Evolutionary conservation across 2,329 filamentous ascomycete species (phyloP).

Genomic region (Colletotrichum gigasporum): DNA sequence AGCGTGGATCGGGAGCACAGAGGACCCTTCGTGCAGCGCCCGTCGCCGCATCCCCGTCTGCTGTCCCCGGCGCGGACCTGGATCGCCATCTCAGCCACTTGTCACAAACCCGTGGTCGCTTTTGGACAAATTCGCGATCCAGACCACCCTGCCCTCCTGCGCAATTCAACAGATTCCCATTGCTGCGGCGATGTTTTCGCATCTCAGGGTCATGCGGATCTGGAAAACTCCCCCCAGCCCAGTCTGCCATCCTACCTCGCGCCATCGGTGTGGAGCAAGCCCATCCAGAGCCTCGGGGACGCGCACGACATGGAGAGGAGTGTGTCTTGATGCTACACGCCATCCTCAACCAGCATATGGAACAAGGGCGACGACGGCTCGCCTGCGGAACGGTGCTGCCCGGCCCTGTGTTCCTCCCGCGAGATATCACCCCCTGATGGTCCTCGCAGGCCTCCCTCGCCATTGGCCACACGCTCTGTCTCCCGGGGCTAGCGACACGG

Average conservation of each 20-base stretch:
- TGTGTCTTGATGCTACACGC: not conserved
- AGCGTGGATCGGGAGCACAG: conserved; percentile 39
- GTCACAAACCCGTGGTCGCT: not conserved
- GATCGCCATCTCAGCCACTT: conserved; percentile 1
- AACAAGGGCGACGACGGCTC: not conserved
- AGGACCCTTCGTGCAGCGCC: conserved; percentile 23
- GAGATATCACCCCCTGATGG: not conserved
- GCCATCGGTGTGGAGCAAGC: conserved; percentile 1
- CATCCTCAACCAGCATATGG: not conserved
- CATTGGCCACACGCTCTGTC: not conserved
- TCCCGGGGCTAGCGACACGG: not conserved
- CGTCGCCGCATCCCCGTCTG: not conserved
- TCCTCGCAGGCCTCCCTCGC: not conserved
- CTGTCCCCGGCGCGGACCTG: not conserved
- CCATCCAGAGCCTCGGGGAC: not conserved
- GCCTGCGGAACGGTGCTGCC: not conserved
- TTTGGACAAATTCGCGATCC: conserved; percentile 3
- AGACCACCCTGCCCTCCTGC: not conserved
- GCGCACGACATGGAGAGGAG: conserved; percentile 17
- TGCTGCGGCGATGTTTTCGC: not conserved
- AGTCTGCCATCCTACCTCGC: not conserved
- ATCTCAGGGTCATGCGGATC: conserved; percentile 6
- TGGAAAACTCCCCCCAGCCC: not conserved
- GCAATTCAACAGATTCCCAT: conserved; percentile 20
- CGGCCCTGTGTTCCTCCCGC: not conserved